Base-by-base conservation (phyloP, 768 basidiomycete species). In the Pilatotrama ljubarskyi region DNA sequence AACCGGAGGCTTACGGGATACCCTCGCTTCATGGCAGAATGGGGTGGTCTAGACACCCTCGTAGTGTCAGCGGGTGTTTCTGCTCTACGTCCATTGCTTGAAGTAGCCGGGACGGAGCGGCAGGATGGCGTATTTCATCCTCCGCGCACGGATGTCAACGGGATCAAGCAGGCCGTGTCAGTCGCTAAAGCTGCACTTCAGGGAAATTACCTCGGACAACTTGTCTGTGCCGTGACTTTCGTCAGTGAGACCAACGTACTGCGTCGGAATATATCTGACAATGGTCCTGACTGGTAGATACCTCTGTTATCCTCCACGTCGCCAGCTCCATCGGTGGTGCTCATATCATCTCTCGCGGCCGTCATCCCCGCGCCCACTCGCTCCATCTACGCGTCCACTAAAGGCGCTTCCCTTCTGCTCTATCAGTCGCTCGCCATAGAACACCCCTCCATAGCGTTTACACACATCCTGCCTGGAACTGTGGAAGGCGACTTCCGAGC, bases 321-420 rank as follows among this genome's bases (percentile, higher is more conserved):
- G 0, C 56, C 70, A 0, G 78, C 83, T 0, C 93, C 94, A 0
- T 84, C 91, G 0, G 78, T 96, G 37, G 82, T 93, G 25, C 84
- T 95, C 41, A 70, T 97, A 36, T 92, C 92, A 8, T 90, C 87
- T 26, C 76, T 88, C 2, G 95, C 88, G 2, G 84, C 91, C 2
- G 77, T 88, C 6, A 85, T 95, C 36, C 91, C 95, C 2, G 85
- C 94, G 0, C 95, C 95, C 0, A 93, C 91, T 0, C 87, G 95
- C 7, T 76, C 91, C 0, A 75, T 98, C 36, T 98, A 98, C 69
- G 85, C 82, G 0, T 84, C 93, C 3, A 91, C 89, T 10, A 97
- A 98, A 72, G 79, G 88, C 2, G 90, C 93, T 0, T 85, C 89
- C 1, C 81, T 91, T 26, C 63, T 87, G 5, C 84, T 95, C 56